Percentiles rank a stretch among this genome's conserved stretches.
Conservation (phyloP, 2,329 filamentous ascomycete genomes). For the Thelonectria rubi region DNA sequence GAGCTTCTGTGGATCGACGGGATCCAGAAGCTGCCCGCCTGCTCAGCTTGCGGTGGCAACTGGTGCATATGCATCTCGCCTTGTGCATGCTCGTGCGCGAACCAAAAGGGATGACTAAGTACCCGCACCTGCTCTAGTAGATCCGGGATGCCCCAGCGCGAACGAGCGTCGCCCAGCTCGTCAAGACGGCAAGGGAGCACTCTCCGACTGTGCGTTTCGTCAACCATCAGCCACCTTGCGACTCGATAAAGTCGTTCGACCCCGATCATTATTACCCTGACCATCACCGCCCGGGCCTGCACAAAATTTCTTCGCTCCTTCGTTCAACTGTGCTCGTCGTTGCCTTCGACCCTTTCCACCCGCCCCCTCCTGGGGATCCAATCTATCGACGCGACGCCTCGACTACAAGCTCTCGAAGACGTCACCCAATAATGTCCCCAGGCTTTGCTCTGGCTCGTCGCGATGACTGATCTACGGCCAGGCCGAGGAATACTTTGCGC, state of each 20-base stretch:
- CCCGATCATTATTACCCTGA: slow-evolving; percentile 25
- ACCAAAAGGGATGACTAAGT: slow-evolving; percentile 21
- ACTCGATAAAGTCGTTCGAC: slow-evolving; percentile 31
- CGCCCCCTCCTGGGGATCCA: slow-evolving; percentile 8
- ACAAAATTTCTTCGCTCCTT: neutral
- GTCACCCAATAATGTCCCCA: slow-evolving; percentile 37
- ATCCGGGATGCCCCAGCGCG: slow-evolving; percentile 15
- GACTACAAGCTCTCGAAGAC: slow-evolving; percentile 12
- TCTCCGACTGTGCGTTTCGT: slow-evolving; percentile 22
- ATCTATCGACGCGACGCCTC: slow-evolving; percentile 18
- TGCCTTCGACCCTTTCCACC: slow-evolving; percentile 10
- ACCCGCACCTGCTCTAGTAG: neutral
- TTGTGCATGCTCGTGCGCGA: slow-evolving; percentile 16
- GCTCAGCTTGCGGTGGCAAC: neutral
- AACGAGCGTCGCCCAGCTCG: slow-evolving; percentile 18
- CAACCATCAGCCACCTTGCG: slow-evolving; percentile 27
- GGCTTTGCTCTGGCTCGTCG: slow-evolving; percentile 28
- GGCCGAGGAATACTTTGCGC: slow-evolving; percentile 26
- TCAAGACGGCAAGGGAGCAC: slow-evolving; percentile 23
- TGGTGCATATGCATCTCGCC: slow-evolving; percentile 2
- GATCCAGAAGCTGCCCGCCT: too few relatives aligned
- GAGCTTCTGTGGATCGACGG: too few relatives aligned
- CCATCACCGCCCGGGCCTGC: neutral
- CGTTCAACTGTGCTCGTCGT: neutral
- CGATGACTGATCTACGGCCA: slow-evolving; percentile 37